Evolutionary conservation across 1,284 basidiomycete species (phyloP).

Genomic region (Calocybe gambosa): DNA sequence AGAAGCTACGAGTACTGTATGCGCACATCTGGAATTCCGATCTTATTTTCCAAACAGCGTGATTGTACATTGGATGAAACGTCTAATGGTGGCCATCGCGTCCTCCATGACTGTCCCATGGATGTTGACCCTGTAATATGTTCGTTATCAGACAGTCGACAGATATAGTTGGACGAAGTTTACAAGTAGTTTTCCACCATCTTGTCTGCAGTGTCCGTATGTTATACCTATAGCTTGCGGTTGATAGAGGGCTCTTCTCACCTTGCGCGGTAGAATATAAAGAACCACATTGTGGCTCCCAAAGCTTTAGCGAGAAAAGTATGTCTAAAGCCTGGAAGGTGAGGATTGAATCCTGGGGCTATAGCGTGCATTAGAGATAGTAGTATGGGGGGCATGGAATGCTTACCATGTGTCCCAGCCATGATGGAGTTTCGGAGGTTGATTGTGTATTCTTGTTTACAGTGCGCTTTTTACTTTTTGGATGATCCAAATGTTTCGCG

Average conservation of each 20-base stretch:
- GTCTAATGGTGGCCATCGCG: constrained; percentile 44
- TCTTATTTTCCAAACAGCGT: neutral
- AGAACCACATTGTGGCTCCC: constrained; percentile 96
- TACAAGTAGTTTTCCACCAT: constrained; percentile 70
- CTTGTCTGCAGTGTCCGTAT: constrained; percentile 43
- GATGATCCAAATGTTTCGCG: constrained; percentile 4
- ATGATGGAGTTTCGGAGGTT: constrained; percentile 19
- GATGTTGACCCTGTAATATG: constrained; percentile 46
- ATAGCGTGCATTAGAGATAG: constrained; percentile 5
- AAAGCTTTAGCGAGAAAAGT: constrained; percentile 78
- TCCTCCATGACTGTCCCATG: constrained; percentile 48
- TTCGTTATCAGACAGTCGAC: constrained; percentile 15
- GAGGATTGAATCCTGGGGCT: constrained; percentile 79
- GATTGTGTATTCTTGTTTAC: constrained; percentile 7
- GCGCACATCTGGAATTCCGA: neutral
- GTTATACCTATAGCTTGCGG: constrained; percentile 2
- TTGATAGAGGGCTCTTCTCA: constrained; percentile 36
- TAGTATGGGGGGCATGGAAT: constrained; percentile 5
- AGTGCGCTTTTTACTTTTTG: constrained; percentile 5
- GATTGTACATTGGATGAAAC: neutral
- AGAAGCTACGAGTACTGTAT: too few species aligned
- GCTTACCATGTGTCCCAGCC: constrained; percentile 30
- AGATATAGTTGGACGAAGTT: constrained; percentile 12
- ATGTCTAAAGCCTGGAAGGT: constrained; percentile 73
- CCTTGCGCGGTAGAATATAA: constrained; percentile 92